Evolutionary conservation across 2,329 filamentous ascomycete species (phyloP), one percentile per base, ranked within the genome.

Genomic region (Neofusicoccum sp.): DNA sequence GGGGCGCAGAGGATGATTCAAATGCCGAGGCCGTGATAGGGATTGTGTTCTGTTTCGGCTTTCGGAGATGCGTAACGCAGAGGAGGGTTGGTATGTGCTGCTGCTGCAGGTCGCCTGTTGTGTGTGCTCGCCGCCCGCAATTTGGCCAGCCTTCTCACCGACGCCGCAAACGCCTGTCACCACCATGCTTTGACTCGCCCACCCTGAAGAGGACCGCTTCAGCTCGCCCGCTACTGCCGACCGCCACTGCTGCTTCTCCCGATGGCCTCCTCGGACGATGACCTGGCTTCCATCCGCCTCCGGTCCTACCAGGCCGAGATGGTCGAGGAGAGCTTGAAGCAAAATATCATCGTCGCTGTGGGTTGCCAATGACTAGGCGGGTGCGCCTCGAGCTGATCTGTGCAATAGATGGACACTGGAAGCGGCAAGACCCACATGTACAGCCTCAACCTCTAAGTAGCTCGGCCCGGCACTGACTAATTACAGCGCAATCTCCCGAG

Each of bases 271-370:
- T 24, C 44, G 1, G 7, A 6, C 14, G 41, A 8, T 2, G 49
- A 24, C 7, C 6, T 14, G 2, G 26, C 6, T 20, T 1, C 34
- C n/a, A 70, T 74, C 58, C 69, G 67, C 4, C 68, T 79, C 5
- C 76, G 79, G 9, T 71, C 74, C 1, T 81, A 81, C 62, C 79
- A 81, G 70, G 68, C 75, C 65, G 79, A 82, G 65, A 81, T 81
- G 79, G 72, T 81, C 2, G 73, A 78, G 43, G 72, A 73, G 60
- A 79, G 76, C 65, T 61, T 81, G 34, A 67, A 70, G 44, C 65
- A 68, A 16, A 82, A 82, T 63, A 71, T 79, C 59, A 79, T 81
- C 57, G 77, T 80, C 40, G 78, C 74, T 11, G 69, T 71, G 62
- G 34, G 67, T 61, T 12, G 5, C 26, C 4, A 16, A 12, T 2